Conservation (phyloP, 2,329 filamentous ascomycete genomes). For the Metarhizium sp. region DNA sequence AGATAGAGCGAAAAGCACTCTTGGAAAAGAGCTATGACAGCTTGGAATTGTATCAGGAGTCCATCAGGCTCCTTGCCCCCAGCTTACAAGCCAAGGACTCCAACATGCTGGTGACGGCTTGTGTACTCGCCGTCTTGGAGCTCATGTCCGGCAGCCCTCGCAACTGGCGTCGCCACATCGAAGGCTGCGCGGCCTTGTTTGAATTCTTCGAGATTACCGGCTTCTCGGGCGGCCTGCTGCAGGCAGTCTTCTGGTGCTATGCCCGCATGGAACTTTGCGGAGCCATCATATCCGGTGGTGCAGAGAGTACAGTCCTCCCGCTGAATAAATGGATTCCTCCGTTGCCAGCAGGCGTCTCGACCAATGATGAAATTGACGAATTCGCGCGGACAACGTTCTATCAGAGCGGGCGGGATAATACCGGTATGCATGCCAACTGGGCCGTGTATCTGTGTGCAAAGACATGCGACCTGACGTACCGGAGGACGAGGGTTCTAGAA, state of each 20-base stretch:
- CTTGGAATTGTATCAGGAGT: constrained; percentile 42
- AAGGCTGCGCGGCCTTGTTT: constrained; percentile 45
- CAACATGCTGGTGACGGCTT: constrained; percentile 34
- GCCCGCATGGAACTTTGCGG: constrained; percentile 48
- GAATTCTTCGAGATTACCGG: constrained; percentile 41
- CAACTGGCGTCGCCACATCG: constrained; percentile 46
- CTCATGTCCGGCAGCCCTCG: constrained; percentile 37
- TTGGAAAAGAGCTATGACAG: constrained; percentile 38
- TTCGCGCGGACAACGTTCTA: constrained; percentile 15
- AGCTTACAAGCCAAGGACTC: constrained; percentile 33
- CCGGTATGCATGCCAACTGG: constrained; percentile 45
- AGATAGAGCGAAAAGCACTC: constrained; percentile 40
- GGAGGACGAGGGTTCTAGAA: constrained; percentile 25
- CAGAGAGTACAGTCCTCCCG: constrained; percentile 37
- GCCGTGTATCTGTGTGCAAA: constrained; percentile 43
- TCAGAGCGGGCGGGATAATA: constrained; percentile 18
- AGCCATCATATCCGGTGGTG: constrained; percentile 40
- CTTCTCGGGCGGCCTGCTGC: constrained; percentile 29
- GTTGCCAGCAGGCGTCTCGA: constrained; percentile 4
- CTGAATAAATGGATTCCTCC: constrained; percentile 37
- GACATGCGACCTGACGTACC: constrained; percentile 34
- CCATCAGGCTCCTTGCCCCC: constrained; percentile 33
- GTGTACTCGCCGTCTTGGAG: constrained; percentile 37
- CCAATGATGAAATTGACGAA: constrained; percentile 16
- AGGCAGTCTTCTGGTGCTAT: constrained; percentile 50